phyloP scores from a whole-genome alignment of 2,329 filamentous ascomycete genomes.

The Pezicula carpinea region DNA sequence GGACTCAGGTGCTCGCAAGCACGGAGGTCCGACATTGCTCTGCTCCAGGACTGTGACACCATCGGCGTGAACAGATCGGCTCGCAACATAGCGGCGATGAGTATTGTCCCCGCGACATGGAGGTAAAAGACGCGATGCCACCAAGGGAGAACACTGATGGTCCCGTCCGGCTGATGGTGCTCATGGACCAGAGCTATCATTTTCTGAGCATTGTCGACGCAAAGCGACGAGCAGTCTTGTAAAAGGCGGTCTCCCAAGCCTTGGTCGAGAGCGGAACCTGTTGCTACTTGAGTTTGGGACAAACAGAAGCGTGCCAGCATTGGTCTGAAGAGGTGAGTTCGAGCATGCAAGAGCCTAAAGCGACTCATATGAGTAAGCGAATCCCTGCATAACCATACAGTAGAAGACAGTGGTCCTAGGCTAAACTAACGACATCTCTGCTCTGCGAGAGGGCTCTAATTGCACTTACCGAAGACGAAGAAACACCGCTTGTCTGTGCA shows the following conservation, averaged over 20 bases:
- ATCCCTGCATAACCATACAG: background rate
- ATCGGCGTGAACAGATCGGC: background rate
- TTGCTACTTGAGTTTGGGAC: conserved; percentile 10
- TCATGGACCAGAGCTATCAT: conserved; percentile 28
- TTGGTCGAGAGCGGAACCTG: conserved; percentile 16
- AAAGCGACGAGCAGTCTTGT: conserved; percentile 31
- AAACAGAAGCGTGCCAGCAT: conserved; percentile 31
- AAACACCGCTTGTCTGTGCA: conserved; percentile 29
- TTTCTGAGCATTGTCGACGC: conserved; percentile 30
- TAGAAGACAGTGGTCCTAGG: background rate
- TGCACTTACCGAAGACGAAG: conserved; percentile 29
- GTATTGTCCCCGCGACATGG: conserved; percentile 1
- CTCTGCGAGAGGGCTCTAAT: rapidly evolving
- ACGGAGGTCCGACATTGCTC: conserved; percentile 19
- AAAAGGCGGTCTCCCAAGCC: conserved; percentile 20
- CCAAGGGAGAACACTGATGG: conserved; percentile 28
- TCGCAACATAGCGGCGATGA: conserved; percentile 1
- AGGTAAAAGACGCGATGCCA: conserved; percentile 4
- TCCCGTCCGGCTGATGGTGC: conserved; percentile 23
- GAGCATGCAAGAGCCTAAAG: conserved; percentile 30
- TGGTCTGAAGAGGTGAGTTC: conserved; percentile 31
- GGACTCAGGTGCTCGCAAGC: conserved; percentile 31
- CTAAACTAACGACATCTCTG: background rate
- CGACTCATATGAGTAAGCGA: background rate
- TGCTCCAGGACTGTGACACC: background rate